Base-by-base conservation (phyloP, 768 basidiomycete species). In the Macrocybe gigantea region DNA sequence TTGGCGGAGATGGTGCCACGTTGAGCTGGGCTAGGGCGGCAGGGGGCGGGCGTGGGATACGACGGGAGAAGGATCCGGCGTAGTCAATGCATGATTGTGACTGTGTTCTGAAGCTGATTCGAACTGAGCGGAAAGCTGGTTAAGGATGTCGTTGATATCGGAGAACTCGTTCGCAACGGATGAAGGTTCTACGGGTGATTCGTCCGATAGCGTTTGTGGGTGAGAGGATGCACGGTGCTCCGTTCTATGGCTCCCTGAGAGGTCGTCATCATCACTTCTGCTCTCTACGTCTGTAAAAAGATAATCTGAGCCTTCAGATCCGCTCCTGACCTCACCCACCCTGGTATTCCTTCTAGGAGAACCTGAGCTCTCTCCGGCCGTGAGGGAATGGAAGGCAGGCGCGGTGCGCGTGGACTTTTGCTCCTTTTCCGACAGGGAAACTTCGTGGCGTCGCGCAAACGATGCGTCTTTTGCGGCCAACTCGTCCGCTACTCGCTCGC, bases 301-400 rank as follows among this genome's bases (percentile, higher is more conserved):
- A 58, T 80, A 74, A 59, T 80, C 79, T 44, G 79, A 66, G 41
- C 73, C 77, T 57, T 80, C 77, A 12, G 73, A 64, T 51, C 59
- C 63, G 56, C 62, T 70, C 54, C 63, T 71, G 52, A 61, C 65
- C 43, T 66, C 69, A 43, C 54, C 59, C 52, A 65, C 62, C 49
- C 63, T 62, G 51, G 64, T 59, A 49, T 62, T 62, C 51, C 60
- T 60, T 44, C 59, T 60, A 50, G 59, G 56, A 33, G 52, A 54
- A 10, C 64, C 60, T 33, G 65, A 64, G 38, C 64, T 57, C 53
- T 78, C 75, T 40, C 70, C 76, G 34, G 80, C 79, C 12, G 83
- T 88, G 12, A 88, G 77, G 10, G 84, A 87, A 62, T 88, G 87
- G 58, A 89, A 89, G 2, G 86, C 80, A 41, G 88, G 85, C 0